Evolutionary conservation across 2,329 filamentous ascomycete species (phyloP).

Genomic region (Neonectria sp.): DNA sequence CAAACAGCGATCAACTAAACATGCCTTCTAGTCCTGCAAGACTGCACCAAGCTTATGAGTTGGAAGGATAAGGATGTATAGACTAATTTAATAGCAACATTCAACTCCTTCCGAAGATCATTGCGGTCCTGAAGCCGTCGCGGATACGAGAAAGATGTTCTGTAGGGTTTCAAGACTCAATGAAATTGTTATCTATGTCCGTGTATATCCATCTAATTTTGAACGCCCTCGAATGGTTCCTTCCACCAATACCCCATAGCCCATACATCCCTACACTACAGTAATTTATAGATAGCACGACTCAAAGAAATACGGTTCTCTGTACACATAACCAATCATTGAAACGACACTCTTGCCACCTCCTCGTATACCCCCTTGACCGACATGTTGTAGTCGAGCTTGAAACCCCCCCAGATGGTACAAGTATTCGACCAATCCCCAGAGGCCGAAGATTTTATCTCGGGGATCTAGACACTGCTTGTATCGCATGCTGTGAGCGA

Average conservation of each 20-base stretch:
- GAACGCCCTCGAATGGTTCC: not conserved
- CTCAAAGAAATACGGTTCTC: too few relatives aligned
- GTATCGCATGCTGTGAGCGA: not conserved
- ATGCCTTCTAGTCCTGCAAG: too few relatives aligned
- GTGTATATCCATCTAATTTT: not conserved
- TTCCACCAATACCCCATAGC: not conserved
- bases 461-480: slow-evolving; percentile 2
- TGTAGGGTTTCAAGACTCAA: not conserved
- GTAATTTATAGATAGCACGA: not conserved
- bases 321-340: too few relatives aligned
- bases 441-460: slow-evolving; percentile 6
- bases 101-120: too few relatives aligned
- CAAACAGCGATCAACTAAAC: too few relatives aligned
- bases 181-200: not conserved
- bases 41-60: too few relatives aligned
- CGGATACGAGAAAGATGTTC: not conserved
- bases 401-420: not conserved
- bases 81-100: too few relatives aligned
- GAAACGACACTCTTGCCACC: slow-evolving; percentile 4
- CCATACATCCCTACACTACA: not conserved
- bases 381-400: slow-evolving; percentile 1
- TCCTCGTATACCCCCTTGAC: slow-evolving; percentile 1
- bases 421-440: not conserved
- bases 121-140: not conserved
- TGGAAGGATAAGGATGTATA: too few relatives aligned